A percentile compares a stretch with the other conserved stretches of the same genome.
Conservation (phyloP, 352 stramenopile species). For the Phytopythium boreale region DNA sequence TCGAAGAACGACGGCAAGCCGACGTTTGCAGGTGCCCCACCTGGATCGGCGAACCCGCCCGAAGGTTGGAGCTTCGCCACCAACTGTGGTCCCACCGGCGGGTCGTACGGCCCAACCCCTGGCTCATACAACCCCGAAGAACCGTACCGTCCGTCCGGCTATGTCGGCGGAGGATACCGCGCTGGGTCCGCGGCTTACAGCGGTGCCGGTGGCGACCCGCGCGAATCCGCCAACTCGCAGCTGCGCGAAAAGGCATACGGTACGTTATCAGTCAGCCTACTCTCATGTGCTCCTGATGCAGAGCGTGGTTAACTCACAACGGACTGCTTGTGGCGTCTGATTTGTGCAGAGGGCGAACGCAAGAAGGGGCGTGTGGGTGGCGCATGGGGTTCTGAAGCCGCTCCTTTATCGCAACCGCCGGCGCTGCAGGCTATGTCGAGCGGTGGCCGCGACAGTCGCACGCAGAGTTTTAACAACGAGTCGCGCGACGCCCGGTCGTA, state of each 20-base stretch:
- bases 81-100: slow-evolving; percentile 77
- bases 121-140: slow-evolving; percentile 81
- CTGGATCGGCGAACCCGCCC: slow-evolving; percentile 63
- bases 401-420: slow-evolving; percentile 15
- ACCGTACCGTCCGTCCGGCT: slow-evolving; percentile 60
- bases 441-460: slow-evolving; percentile 35
- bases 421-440: slow-evolving; percentile 21
- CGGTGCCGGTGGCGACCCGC: slow-evolving; percentile 33
- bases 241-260: slow-evolving; percentile 79
- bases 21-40: slow-evolving; percentile 53
- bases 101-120: slow-evolving; percentile 49
- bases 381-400: slow-evolving; percentile 47
- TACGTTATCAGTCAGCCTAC: slow-evolving; percentile 15
- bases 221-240: slow-evolving; percentile 57
- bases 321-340: neutral
- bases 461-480: slow-evolving; percentile 42
- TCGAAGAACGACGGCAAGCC: slow-evolving; percentile 56
- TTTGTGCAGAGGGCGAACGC: slow-evolving; percentile 56
- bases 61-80: slow-evolving; percentile 85
- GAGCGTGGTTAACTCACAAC: neutral
- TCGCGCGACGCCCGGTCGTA: slow-evolving; percentile 33
- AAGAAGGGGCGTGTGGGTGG: slow-evolving; percentile 84
- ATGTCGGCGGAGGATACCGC: slow-evolving; percentile 44
- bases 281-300: neutral
- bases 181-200: slow-evolving; percentile 37